Evolutionary conservation across 1,284 basidiomycete genomes (phyloP), one percentile per base, ranked within the genome.

Genomic region (Rhodotorula sp.): DNA sequence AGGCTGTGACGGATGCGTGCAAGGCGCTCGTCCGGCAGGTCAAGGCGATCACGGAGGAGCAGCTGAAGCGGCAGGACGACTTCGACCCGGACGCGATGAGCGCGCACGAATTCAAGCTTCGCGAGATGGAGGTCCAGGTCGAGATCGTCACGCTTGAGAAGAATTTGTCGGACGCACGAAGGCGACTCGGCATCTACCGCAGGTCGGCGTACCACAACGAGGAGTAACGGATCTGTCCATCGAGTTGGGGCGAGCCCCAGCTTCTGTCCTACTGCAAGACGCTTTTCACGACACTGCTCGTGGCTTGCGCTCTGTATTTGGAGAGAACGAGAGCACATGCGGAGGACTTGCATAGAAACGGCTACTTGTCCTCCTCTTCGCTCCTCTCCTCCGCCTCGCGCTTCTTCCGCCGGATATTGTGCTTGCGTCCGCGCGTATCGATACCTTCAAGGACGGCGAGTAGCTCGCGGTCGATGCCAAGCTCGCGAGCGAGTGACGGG

Each of bases 91-190:
- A 90, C 81, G 87, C 87, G 70, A 94, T 98, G 92, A 90, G 92
- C 7, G 87, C 85, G 57, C 85, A 98, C 79, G 95, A 99, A 82
- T 98, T 97, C 87, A 99, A 99, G 86, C 90, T 87, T 77, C 85
- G 88, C 60, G 94, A 97, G 85, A 98, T 99, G 94, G 95, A 99
- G 82, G 93, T 96, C 80, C 95, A 98, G 82, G 96, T 99, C 56
- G 92, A 96, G 80, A 97, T 99, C 74, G 84, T 99, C 75, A 94
- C 90, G 79, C 82, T 98, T 34, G 72, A 74, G 53, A 64, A 67
- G 30, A 56, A 71, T 15, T 44, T 74, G 37, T 89, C 59, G 30
- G 92, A 89, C 48, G 91, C 93, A 31, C 85, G 93, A 67, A 88
- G 92, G 80, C 85, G 87, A 71, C 81, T 96, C 73, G 94, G 93